These are phyloP conservation scores for Russula sp. DNA, from an alignment of 768 basidiomycete species.

Conservation along the genomic window DNA sequence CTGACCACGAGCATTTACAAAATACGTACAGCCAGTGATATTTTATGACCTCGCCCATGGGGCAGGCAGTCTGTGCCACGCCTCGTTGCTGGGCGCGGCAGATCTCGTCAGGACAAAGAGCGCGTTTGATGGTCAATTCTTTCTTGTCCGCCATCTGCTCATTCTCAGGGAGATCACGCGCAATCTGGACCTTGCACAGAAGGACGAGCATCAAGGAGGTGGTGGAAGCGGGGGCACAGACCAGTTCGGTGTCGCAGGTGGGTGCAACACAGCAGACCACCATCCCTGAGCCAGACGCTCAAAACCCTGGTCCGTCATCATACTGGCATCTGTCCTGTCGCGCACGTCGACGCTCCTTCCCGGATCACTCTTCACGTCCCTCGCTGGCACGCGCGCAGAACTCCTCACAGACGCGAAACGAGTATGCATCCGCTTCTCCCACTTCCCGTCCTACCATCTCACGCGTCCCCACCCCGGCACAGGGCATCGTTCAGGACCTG, in stretches of 20 bases:
- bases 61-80: slow-evolving; percentile 74
- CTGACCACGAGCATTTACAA: not conserved
- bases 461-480: not conserved
- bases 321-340: slow-evolving; percentile 53
- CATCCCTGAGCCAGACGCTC: no score
- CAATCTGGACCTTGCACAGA: slow-evolving; percentile 58
- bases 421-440: slow-evolving; percentile 36
- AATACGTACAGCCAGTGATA: slow-evolving; percentile 64
- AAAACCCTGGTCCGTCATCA: slow-evolving; percentile 15
- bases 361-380: slow-evolving; percentile 61
- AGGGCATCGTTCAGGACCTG: slow-evolving; percentile 86
- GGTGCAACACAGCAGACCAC: slow-evolving; percentile 15
- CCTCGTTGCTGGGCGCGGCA: slow-evolving; percentile 70
- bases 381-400: slow-evolving; percentile 59
- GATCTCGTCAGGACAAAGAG: slow-evolving; percentile 53
- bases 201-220: slow-evolving; percentile 36
- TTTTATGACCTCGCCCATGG: slow-evolving; percentile 97
- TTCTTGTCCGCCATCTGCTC: slow-evolving; percentile 50
- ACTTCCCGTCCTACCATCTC: not conserved
- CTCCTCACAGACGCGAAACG: slow-evolving; percentile 66
- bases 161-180: slow-evolving; percentile 87
- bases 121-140: slow-evolving; percentile 61
- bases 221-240: slow-evolving; percentile 23
- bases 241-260: slow-evolving; percentile 56
- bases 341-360: slow-evolving; percentile 57